Evolutionary conservation across 305 asterid genomes (phyloP).

Genomic region (Nicotiana rustica): DNA sequence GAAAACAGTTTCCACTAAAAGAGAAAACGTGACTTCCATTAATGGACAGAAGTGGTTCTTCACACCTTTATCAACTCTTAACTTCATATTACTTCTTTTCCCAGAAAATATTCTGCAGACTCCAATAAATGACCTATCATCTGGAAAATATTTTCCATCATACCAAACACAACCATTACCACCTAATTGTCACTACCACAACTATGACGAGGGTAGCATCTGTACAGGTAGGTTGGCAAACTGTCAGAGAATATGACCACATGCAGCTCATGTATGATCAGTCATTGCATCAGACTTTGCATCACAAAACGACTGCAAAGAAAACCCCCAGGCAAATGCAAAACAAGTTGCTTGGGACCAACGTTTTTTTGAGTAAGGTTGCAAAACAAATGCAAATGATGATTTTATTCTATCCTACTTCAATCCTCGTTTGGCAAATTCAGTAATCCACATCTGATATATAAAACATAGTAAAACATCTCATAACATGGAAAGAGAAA

Average conservation of each 20-base stretch:
- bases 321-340: neutral
- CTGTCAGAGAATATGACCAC: neutral
- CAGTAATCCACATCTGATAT: constrained; percentile 1
- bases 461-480: neutral
- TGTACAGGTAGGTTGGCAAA: neutral
- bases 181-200: neutral
- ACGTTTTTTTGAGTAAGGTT: too few relatives aligned
- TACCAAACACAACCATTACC: neutral
- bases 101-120: neutral
- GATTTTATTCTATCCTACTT: neutral
- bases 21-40: neutral
- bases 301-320: neutral
- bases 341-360: neutral
- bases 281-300: neutral
- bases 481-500: neutral
- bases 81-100: neutral
- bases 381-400: neutral
- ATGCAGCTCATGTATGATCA: neutral
- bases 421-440: neutral
- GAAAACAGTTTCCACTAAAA: neutral
- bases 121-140: neutral
- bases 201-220: neutral
- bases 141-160: constrained; percentile 4
- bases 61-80: constrained; percentile 11
- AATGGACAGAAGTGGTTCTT: neutral